phyloP scores from a whole-genome alignment of 805 yeast genomes.

The Spencermartinsiella europaea region DNA sequence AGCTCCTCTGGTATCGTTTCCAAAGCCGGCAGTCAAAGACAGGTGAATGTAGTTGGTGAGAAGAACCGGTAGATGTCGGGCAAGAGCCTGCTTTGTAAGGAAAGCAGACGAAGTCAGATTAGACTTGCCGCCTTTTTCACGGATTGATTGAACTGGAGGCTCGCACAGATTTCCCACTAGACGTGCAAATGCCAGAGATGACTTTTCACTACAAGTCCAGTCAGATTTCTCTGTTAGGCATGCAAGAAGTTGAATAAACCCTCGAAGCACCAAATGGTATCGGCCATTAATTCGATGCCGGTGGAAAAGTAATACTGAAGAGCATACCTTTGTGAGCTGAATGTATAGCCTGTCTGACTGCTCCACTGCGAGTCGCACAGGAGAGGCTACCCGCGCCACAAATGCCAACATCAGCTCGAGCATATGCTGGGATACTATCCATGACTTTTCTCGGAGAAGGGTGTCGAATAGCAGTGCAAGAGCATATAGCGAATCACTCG shows the following conservation, averaged over 20 bases:
- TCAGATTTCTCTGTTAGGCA: conserved; percentile 33
- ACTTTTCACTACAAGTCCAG: conserved; percentile 16
- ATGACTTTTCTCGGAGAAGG: conserved; percentile 44
- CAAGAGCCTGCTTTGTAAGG: conserved; percentile 51
- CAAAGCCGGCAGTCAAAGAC: conserved; percentile 47
- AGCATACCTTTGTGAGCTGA: conserved; percentile 44
- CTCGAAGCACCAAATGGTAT: conserved; percentile 56
- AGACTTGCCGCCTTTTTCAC: conserved; percentile 30
- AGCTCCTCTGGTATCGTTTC: conserved; percentile 41
- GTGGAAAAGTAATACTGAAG: conserved; percentile 61
- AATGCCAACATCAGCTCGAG: conserved; percentile 51
- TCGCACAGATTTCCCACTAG: conserved; percentile 67
- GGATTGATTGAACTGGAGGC: conserved; percentile 42
- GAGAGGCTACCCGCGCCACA: conserved; percentile 16
- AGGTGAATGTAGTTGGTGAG: conserved; percentile 53
- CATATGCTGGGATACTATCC: conserved; percentile 62
- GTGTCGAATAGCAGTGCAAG: conserved; percentile 2
- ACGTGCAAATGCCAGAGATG: conserved; percentile 51
- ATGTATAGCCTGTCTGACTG: conserved; percentile 33
- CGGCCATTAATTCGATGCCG: conserved; percentile 66
- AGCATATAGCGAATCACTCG: neutral
- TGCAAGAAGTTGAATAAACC: conserved; percentile 48
- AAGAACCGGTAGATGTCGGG: conserved; percentile 58
- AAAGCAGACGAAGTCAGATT: conserved; percentile 52
- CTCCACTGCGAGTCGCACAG: conserved; percentile 2